Percentiles rank a stretch among this genome's conserved stretches.
phyloP scores from a whole-genome alignment of 2,329 filamentous ascomycete genomes.

The Helminthosporium solani region DNA sequence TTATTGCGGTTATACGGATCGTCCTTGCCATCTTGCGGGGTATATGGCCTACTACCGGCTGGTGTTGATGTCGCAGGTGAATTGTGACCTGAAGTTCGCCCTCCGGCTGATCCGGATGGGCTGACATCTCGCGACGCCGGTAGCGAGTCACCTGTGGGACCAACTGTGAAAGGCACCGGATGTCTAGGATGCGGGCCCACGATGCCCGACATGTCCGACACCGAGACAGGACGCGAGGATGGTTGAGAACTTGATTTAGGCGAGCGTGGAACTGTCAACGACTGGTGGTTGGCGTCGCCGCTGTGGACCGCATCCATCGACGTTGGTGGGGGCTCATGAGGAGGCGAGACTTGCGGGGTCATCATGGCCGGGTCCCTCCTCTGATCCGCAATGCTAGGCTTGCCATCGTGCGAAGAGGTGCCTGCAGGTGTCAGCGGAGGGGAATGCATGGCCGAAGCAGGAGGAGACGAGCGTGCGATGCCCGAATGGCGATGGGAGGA shows the following conservation, averaged over 20 bases:
- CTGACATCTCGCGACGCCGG: conserved; percentile 59
- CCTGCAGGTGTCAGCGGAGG: conserved; percentile 87
- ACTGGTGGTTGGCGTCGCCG: conserved; percentile 20
- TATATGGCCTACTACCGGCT: conserved; percentile 68
- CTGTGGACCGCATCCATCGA: conserved; percentile 36
- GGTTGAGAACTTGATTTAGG: conserved; percentile 31
- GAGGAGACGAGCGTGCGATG: conserved; percentile 68
- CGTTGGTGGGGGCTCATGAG: conserved; percentile 56
- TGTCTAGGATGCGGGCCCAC: conserved; percentile 51
- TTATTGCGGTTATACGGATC: conserved; percentile 86
- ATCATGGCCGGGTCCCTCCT: conserved; percentile 52
- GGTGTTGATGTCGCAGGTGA: conserved; percentile 51
- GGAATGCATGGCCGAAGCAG: conserved; percentile 72
- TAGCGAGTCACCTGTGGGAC: conserved; percentile 56
- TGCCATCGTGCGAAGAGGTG: conserved; percentile 62
- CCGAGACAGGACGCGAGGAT: conserved; percentile 46
- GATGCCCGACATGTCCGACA: conserved; percentile 46
- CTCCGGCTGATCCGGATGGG: conserved; percentile 60
- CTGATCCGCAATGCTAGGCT: conserved; percentile 33
- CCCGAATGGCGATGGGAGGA: conserved; percentile 54
- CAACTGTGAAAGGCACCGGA: conserved; percentile 57
- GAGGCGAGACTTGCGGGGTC: conserved; percentile 58
- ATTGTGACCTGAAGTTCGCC: conserved; percentile 47
- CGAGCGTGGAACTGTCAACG: conserved; percentile 28
- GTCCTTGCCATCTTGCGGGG: conserved; percentile 74